A percentile compares a stretch with the other conserved stretches of the same genome.
Evolutionary conservation across 495 filamentous ascomycete genomes (phyloP).

Genomic region (Aspergillus hancockii): DNA sequence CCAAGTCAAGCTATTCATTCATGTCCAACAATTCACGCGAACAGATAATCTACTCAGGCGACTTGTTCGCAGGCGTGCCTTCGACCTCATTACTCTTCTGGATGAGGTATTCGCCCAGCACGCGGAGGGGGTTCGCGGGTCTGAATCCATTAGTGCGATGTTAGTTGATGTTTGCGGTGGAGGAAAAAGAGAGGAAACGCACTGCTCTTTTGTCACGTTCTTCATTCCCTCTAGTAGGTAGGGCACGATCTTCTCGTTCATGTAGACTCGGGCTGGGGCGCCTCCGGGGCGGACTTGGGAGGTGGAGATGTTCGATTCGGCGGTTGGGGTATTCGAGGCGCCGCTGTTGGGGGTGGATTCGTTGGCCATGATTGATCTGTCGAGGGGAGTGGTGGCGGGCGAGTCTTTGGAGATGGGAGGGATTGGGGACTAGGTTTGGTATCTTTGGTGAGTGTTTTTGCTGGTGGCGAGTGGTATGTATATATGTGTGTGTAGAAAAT

Average conservation of each 20-base stretch:
- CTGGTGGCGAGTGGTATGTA: not conserved
- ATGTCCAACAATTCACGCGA: not conserved
- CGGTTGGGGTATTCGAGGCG: constrained; percentile 38
- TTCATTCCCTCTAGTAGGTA: constrained; percentile 92
- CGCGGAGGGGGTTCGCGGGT: constrained; percentile 82
- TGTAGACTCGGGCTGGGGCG: constrained; percentile 80
- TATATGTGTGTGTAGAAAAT: not conserved
- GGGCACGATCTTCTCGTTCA: constrained; percentile 86
- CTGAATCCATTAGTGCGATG: constrained; percentile 14
- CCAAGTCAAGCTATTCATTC: not conserved
- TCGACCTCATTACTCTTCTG: constrained; percentile 79
- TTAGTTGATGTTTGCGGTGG: not conserved
- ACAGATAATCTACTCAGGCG: constrained; percentile 17
- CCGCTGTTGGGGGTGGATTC: constrained; percentile 23
- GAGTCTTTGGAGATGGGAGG: constrained; percentile 1
- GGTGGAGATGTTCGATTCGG: constrained; percentile 39
- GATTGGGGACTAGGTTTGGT: not conserved
- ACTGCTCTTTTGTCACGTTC: constrained; percentile 79
- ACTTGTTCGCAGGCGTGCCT: constrained; percentile 22
- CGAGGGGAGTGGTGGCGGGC: constrained; percentile 3
- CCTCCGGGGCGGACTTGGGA: constrained; percentile 63
- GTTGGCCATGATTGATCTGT: constrained; percentile 19
- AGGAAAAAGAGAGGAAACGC: constrained; percentile 37
- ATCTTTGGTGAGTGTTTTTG: not conserved
- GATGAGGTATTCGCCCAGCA: constrained; percentile 82